Evolutionary conservation across 140 eudicot species (phyloP).

Genomic region (Stevia rebaudiana): DNA sequence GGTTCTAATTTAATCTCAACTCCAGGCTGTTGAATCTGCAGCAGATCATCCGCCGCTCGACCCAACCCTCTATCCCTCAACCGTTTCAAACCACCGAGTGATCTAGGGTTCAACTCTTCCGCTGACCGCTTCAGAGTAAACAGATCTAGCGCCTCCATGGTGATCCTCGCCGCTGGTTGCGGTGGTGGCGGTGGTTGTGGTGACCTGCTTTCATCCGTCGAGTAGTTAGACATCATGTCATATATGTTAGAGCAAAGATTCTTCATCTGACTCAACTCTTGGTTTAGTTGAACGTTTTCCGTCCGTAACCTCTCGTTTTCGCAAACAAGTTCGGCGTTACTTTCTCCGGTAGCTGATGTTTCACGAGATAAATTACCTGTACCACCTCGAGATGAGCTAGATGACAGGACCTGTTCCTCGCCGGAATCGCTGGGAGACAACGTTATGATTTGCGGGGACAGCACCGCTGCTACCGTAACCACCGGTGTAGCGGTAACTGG

Average conservation of each 20-base stretch:
- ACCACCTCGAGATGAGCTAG: slow-evolving; percentile 51
- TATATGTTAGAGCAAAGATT: slow-evolving; percentile 54
- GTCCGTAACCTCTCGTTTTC: slow-evolving; percentile 64
- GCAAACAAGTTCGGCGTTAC: slow-evolving; percentile 48
- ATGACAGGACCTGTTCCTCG: slow-evolving; percentile 73
- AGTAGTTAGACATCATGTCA: slow-evolving; percentile 53
- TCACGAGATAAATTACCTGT: slow-evolving; percentile 27
- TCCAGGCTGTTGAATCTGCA: slow-evolving; percentile 55
- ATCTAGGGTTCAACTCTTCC: slow-evolving; percentile 36
- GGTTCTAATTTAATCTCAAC: slow-evolving; percentile 58
- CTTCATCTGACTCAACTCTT: slow-evolving; percentile 63
- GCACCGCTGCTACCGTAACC: slow-evolving; percentile 22
- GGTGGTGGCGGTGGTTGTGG: slow-evolving; percentile 29
- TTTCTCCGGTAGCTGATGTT: slow-evolving; percentile 23
- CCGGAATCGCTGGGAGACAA: slow-evolving; percentile 63
- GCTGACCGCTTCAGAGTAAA: slow-evolving; percentile 46
- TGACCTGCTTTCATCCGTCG: slow-evolving; percentile 33
- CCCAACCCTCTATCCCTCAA: slow-evolving; percentile 37
- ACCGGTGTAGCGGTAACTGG: slow-evolving; percentile 13
- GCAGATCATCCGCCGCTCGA: slow-evolving; percentile 36
- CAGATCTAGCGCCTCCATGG: slow-evolving; percentile 56
- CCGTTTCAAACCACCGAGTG: slow-evolving; percentile 76
- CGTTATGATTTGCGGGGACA: slow-evolving; percentile 21
- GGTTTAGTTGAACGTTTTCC: slow-evolving; percentile 56
- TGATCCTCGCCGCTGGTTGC: slow-evolving; percentile 23